These are phyloP conservation scores for Hemisphaericaspora lyxosophila DNA, from an alignment of 1,139 yeast species.

Conservation along the genomic window DNA sequence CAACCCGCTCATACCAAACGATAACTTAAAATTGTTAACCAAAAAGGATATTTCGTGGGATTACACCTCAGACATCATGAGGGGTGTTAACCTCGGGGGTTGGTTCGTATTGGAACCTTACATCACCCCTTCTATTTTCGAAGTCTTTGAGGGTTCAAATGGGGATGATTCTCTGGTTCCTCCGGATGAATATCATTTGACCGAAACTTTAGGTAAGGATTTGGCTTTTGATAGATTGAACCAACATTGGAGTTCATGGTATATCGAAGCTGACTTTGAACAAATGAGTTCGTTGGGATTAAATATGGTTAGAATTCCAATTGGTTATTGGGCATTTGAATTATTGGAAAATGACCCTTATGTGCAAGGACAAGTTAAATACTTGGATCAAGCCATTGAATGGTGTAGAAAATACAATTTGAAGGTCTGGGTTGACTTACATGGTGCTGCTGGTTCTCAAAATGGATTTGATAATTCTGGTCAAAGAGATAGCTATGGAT, in stretches of 20 bases:
- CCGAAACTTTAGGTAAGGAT: constrained; percentile 60
- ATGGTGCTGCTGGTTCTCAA: constrained; percentile 97
- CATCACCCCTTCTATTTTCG: constrained; percentile 81
- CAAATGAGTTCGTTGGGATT: constrained; percentile 66
- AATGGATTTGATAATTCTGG: constrained; percentile 98
- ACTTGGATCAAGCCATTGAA: constrained; percentile 69
- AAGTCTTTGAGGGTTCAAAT: constrained; percentile 32
- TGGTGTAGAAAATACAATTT: constrained; percentile 69
- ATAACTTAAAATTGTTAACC: constrained; percentile 3
- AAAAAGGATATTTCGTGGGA: constrained; percentile 30
- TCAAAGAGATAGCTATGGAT: constrained; percentile 60
- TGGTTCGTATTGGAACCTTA: constrained; percentile 87
- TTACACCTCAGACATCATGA: constrained; percentile 52
- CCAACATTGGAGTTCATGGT: constrained; percentile 79
- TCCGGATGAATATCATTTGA: constrained; percentile 80
- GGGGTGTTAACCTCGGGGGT: constrained; percentile 89
- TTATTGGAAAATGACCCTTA: constrained; percentile 72
- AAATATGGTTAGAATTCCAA: constrained; percentile 85
- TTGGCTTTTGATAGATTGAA: constrained; percentile 53
- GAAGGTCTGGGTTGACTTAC: constrained; percentile 88
- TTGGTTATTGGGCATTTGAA: constrained; percentile 95
- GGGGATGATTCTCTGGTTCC: constrained; percentile 51
- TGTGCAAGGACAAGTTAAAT: constrained; percentile 77
- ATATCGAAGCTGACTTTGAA: constrained; percentile 69
- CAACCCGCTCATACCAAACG: constrained; percentile 1